Conservation (phyloP, 257 asterid species). For the Apocynum venetum region DNA sequence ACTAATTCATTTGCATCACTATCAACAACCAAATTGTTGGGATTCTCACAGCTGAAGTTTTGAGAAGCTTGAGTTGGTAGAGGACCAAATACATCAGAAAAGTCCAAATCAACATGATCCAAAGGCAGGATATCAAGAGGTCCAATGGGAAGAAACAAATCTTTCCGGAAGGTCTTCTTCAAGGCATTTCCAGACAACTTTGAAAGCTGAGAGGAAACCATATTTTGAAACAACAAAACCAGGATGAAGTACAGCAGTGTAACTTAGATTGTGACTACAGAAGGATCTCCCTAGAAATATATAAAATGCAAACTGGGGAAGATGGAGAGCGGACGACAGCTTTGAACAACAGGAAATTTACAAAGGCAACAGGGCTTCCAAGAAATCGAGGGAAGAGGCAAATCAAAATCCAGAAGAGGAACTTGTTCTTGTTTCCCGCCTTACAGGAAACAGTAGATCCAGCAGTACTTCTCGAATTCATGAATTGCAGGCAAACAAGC, state of each 20-base stretch:
- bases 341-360: conserved; percentile 45
- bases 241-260: conserved; percentile 12
- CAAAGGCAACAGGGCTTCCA: conserved; percentile 37
- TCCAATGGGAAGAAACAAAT: conserved; percentile 31
- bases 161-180: conserved; percentile 33
- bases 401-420: conserved; percentile 36
- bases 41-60: conserved; percentile 30
- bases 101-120: conserved; percentile 55
- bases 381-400: conserved; percentile 49
- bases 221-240: conserved; percentile 25
- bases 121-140: conserved; percentile 30
- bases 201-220: conserved; percentile 55
- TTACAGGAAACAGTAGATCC: conserved; percentile 62
- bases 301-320: conserved; percentile 24
- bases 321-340: conserved; percentile 46
- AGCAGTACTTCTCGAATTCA: conserved; percentile 57
- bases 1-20: conserved; percentile 31
- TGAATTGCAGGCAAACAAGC: conserved; percentile 47
- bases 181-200: conserved; percentile 24
- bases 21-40: conserved; percentile 16
- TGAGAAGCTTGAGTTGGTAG: conserved; percentile 28
- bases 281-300: conserved; percentile 21
- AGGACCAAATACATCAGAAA: conserved; percentile 70
- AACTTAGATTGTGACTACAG: conserved; percentile 13
- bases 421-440: conserved; percentile 53